phyloP scores from a whole-genome alignment of 352 stramenopile genomes.

The Phytophthora hibernalis region DNA sequence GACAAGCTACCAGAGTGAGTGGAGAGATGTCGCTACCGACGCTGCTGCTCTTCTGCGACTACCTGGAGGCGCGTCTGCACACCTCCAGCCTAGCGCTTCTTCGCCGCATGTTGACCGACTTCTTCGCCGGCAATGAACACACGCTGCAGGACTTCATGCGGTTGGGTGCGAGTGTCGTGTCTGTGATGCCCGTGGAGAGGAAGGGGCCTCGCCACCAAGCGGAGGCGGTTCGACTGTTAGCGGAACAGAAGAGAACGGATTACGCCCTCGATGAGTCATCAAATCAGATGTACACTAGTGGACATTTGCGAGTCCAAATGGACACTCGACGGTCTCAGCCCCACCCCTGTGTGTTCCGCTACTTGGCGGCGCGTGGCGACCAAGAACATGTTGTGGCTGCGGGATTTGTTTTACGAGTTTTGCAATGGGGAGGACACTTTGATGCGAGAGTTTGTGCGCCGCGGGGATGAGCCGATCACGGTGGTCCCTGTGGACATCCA shows the following conservation, averaged over 20 bases:
- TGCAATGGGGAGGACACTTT: slow-evolving; percentile 28
- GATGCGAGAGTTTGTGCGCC: slow-evolving; percentile 32
- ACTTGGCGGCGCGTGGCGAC: slow-evolving; percentile 38
- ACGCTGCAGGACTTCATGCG: slow-evolving; percentile 49
- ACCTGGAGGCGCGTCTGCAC: slow-evolving; percentile 39
- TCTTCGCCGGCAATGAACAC: slow-evolving; percentile 32
- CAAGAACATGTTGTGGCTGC: slow-evolving; percentile 49
- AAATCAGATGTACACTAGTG: background rate
- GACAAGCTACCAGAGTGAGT: slow-evolving; percentile 2
- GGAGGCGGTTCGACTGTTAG: slow-evolving; percentile 27
- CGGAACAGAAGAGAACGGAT: background rate
- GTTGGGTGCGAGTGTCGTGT: slow-evolving; percentile 38
- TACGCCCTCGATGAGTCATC: background rate
- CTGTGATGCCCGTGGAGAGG: slow-evolving; percentile 36
- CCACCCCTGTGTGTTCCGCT: slow-evolving; percentile 26
- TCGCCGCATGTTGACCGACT: slow-evolving; percentile 40
- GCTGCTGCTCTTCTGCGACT: slow-evolving; percentile 43
- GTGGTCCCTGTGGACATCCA: slow-evolving; percentile 41
- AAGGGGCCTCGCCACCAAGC: background rate
- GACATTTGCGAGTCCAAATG: background rate
- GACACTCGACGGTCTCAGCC: background rate
- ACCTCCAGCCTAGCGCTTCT: slow-evolving; percentile 39
- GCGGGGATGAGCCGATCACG: slow-evolving; percentile 30
- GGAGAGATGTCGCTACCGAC: slow-evolving; percentile 10
- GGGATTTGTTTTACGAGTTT: slow-evolving; percentile 44